Percentiles rank a stretch among this genome's conserved stretches.
phyloP scores from a whole-genome alignment of 2,329 filamentous ascomycete species.

The Aspergillus fumigatus region DNA sequence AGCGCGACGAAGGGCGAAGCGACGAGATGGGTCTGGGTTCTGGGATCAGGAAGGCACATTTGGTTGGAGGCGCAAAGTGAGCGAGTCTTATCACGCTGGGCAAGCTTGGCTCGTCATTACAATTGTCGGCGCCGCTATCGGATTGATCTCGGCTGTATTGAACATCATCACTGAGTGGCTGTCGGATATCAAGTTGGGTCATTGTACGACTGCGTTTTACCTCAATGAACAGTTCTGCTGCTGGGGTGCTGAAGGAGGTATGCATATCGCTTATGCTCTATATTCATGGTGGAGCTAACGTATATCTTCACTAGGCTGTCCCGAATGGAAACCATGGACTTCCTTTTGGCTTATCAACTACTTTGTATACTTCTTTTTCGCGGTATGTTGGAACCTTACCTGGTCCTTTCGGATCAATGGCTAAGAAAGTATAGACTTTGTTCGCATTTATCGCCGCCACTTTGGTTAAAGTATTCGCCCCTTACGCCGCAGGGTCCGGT shows the following conservation, averaged over 20 bases:
- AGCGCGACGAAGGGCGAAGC: constrained; percentile 69
- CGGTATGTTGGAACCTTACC: constrained; percentile 47
- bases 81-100: constrained; percentile 88
- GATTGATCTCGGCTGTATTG: constrained; percentile 83
- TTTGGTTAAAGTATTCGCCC: constrained; percentile 85
- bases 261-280: constrained; percentile 7
- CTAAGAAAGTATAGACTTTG: constrained; percentile 49
- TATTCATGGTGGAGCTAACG: background rate
- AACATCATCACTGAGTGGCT: constrained; percentile 98
- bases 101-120: constrained; percentile 98
- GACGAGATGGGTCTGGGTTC: constrained; percentile 66
- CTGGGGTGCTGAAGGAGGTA: constrained; percentile 86
- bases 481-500: constrained; percentile 92
- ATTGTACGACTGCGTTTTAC: constrained; percentile 94
- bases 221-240: constrained; percentile 97
- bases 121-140: constrained; percentile 84
- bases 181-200: constrained; percentile 90
- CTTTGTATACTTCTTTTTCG: constrained; percentile 79
- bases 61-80: constrained; percentile 76
- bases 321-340: constrained; percentile 87
- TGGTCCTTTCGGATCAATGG: background rate
- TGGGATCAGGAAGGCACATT: constrained; percentile 64
- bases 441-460: constrained; percentile 80
- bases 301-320: constrained; percentile 56
- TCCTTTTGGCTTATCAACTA: constrained; percentile 76